Percentiles rank a stretch among this genome's conserved stretches.
Evolutionary conservation across 805 yeast genomes (phyloP).

Genomic region (Kodamaea jinghongensis): DNA sequence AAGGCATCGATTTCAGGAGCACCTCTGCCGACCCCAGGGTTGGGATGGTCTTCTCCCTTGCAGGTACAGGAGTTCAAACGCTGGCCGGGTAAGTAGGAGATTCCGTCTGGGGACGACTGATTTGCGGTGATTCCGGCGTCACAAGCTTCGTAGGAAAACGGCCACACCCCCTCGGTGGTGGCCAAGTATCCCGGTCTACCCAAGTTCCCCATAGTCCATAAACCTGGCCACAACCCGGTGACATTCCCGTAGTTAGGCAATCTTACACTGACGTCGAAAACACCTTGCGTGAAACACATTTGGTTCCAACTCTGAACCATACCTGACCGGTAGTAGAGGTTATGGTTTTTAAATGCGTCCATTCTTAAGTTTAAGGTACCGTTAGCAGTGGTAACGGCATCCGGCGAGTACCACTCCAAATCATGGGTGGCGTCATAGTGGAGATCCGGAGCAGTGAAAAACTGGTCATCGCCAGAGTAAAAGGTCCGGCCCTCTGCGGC

Average conservation of each 20-base stretch:
- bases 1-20: conserved; percentile 93
- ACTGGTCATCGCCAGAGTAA: conserved; percentile 45
- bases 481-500: conserved; percentile 44
- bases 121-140: conserved; percentile 95
- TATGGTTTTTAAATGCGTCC: conserved; percentile 54
- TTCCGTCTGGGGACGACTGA: conserved; percentile 87
- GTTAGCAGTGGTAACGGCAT: conserved; percentile 39
- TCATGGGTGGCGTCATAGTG: conserved; percentile 43
- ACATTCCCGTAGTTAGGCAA: conserved; percentile 78
- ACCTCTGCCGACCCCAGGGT: conserved; percentile 83
- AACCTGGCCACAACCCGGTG: conserved; percentile 93
- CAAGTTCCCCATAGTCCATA: conserved; percentile 91
- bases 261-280: conserved; percentile 69
- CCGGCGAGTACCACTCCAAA: conserved; percentile 46
- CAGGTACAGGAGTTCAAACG: conserved; percentile 76
- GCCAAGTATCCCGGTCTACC: conserved; percentile 91
- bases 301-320: conserved; percentile 93
- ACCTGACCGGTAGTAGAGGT: conserved; percentile 80
- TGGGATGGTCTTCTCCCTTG: conserved; percentile 82
- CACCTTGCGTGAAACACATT: conserved; percentile 84
- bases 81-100: conserved; percentile 85
- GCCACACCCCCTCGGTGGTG: conserved; percentile 93
- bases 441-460: conserved; percentile 39
- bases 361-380: conserved; percentile 35
- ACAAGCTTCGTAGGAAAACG: conserved; percentile 81